Evolutionary conservation across 2,329 filamentous ascomycete species (phyloP), one percentile per base, ranked within the genome.

Genomic region (Xylariaceae sp.): DNA sequence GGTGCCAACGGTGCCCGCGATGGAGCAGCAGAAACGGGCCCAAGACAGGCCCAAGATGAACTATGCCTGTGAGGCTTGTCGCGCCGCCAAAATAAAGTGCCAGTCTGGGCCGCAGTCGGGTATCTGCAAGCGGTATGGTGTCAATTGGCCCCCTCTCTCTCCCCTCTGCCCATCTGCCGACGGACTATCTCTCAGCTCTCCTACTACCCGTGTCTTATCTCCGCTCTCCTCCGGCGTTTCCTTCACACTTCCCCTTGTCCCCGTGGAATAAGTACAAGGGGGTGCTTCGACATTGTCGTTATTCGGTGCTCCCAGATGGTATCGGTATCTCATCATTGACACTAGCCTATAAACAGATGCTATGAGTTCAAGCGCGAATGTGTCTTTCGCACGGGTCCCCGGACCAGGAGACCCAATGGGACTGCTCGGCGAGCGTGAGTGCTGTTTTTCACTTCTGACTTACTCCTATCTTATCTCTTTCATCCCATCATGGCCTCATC

Each of bases 21-120:
- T 64, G 63, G 61, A 63, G 53, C 54, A 63, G 53, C 54, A 44
- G 37, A 61, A 57, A 39, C 54, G 37, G 30, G 37, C 55, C 34
- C 57, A 56, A 3, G 50, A 54, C 42, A 54, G 52, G 54, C 62
- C 70, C 17, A 73, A 75, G 57, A 71, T 75, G 57, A 71, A 70
- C 73, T 75, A 83, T 72, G 74, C 81, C 17, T 84, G 81, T 58
- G 81, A 84, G 69, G 78, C 80, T 2, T 84, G 82, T 62, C 74
- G 82, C 56, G 74, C 72, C 9, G 78, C 80, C 58, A 84, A 83
- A 72, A 74, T 82, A 18, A 81, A 78, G 58, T 84, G 82, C 63
- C 77, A 77, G 61, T 71, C 77, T 3, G 78, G 78, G 59, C 73
- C 74, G 30, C 76, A 79, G 64, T 70, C 75, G 2, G 76, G 75